Base-by-base conservation (phyloP, 2,329 filamentous ascomycete genomes). In the Pyrenophora teres region DNA sequence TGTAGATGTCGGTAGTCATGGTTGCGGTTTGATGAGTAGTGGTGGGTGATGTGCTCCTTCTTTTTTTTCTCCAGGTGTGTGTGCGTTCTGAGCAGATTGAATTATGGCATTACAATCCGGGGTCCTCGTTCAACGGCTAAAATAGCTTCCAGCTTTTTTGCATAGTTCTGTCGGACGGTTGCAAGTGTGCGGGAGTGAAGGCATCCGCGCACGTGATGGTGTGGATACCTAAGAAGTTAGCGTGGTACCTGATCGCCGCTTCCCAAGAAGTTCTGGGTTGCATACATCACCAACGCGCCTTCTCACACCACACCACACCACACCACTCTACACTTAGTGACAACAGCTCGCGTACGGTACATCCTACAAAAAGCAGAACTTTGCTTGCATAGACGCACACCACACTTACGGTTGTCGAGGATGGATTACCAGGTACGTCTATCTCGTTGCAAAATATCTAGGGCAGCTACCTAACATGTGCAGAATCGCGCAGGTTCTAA, bases 401-500 rank as follows among this genome's bases (percentile, higher is more conserved):
- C 32, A 38, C n/a, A 41, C 15, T 38, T n/a, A 42, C 21, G 21
- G 23, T 46, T 21, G n/a, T 21, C 33, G 2, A 60, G 3, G 43
- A 81, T 81, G 79, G 79, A 81, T 71, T 81, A 80, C 53, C 79
- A 81, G 71, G 79, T 80, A 71, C 8, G 50, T 37, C 19, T 30
- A 9, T 15, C 37, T 46, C 15, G 16, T 50, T 39, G n/a, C 41
- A 32, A 50, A 49, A 46, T 21, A 38, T 39, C 19, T 41, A 10
- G 31, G 43, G 23, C 43, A 56, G 25, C 37, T 59, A 41, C 2
- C 57, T 67, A 47, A 66, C 55, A 49, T 38, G 27, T 40, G 23
- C 41, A 97, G 81, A 97, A 97, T 76, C 90, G 93, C 68, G 92
- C 90, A 57, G 94, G 94, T 71, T 96, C 92, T 76, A 97, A 97